Conservation (phyloP, 208 protist species). For the Endotrypanum monterogeii region DNA sequence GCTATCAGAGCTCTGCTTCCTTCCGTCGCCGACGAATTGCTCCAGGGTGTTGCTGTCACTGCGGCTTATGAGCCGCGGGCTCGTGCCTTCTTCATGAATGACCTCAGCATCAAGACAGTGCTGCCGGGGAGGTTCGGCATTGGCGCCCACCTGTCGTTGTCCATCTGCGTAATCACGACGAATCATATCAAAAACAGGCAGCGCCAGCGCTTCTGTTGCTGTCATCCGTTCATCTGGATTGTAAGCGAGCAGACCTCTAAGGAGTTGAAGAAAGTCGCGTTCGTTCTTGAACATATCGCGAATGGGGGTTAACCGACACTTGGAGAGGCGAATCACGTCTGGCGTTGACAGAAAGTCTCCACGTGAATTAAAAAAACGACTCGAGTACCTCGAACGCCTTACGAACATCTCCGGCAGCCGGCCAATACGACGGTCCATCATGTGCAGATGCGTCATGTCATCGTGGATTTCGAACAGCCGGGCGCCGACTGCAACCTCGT, state of each 20-base stretch:
- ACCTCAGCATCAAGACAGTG: background rate
- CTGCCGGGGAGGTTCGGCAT: conserved; percentile 9
- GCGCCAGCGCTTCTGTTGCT: conserved; percentile 58
- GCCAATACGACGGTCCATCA: conserved; percentile 78
- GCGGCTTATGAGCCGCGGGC: conserved; percentile 3
- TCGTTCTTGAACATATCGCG: conserved; percentile 58
- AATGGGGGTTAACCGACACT: conserved; percentile 40
- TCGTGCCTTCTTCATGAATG: background rate
- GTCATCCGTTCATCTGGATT: conserved; percentile 75
- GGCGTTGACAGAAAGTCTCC: conserved; percentile 53
- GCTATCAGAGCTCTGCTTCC: background rate
- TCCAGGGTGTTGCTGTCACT: conserved; percentile 11
- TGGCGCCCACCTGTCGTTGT: conserved; percentile 2
- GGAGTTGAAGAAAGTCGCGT: conserved; percentile 55
- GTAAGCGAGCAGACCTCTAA: conserved; percentile 62
- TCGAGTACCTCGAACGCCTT: conserved; percentile 40
- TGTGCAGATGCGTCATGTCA: conserved; percentile 79
- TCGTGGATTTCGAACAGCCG: conserved; percentile 92
- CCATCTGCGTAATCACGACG: conserved; percentile 5
- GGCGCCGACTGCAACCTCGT: conserved; percentile 89
- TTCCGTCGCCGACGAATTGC: background rate
- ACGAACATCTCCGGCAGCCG: conserved; percentile 59
- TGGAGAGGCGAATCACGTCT: conserved; percentile 41
- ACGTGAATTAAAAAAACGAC: conserved; percentile 54
- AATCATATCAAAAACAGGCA: conserved; percentile 60